These are phyloP conservation scores for Yamadazyma epiphylla DNA, from an alignment of 1,139 yeast genomes.

Conservation along the genomic window DNA sequence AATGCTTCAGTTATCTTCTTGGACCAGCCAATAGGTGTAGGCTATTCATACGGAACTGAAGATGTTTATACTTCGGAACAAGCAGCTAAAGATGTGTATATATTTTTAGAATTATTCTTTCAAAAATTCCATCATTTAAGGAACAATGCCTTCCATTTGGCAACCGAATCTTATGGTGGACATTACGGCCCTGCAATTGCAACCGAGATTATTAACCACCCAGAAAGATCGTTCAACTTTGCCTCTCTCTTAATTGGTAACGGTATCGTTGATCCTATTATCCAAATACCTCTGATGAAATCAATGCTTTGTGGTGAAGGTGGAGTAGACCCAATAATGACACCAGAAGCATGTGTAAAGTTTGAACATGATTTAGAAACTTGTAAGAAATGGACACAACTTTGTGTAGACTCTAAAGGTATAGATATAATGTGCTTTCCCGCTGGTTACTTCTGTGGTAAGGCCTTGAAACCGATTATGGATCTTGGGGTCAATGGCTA, in stretches of 20 bases:
- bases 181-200: constrained; percentile 93
- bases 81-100: constrained; percentile 90
- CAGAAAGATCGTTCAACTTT: constrained; percentile 75
- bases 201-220: constrained; percentile 73
- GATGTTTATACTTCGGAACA: constrained; percentile 64
- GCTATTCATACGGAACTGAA: constrained; percentile 62
- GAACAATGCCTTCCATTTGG: constrained; percentile 70
- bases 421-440: constrained; percentile 59
- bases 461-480: constrained; percentile 48
- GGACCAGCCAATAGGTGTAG: constrained; percentile 41
- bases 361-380: constrained; percentile 62
- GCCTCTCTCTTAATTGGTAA: constrained; percentile 92
- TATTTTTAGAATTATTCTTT: constrained; percentile 80
- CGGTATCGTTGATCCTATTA: constrained; percentile 84
- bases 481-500: constrained; percentile 75
- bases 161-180: constrained; percentile 95
- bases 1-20: constrained; percentile 32
- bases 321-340: neutral
- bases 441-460: constrained; percentile 39
- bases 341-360: constrained; percentile 43
- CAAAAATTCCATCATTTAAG: constrained; percentile 78
- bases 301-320: constrained; percentile 85
- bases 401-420: constrained; percentile 49
- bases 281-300: constrained; percentile 75
- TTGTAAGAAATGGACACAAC: constrained; percentile 88